Evolutionary conservation across 371 early-diverging fungal genomes (phyloP).

Genomic region (Mortierella sp.): DNA sequence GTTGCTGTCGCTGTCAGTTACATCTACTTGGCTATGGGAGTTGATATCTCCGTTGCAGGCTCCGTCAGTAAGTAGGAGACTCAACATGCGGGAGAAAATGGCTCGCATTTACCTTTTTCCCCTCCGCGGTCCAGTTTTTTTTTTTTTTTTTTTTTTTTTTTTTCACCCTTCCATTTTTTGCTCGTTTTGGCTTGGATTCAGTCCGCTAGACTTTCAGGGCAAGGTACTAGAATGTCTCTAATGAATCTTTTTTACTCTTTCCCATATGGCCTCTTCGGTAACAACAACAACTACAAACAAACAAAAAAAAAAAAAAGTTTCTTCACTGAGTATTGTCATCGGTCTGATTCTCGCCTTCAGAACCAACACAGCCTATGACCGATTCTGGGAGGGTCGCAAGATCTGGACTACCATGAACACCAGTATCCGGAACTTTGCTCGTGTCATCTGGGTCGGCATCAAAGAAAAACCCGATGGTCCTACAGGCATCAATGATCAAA

Average conservation of each 20-base stretch:
- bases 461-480: conserved; percentile 55
- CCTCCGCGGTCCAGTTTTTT: not conserved
- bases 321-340: conserved; percentile 71
- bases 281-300: too few relatives aligned
- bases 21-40: conserved; percentile 22
- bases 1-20: conserved; percentile 47
- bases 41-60: conserved; percentile 34
- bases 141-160: not conserved
- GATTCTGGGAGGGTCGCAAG: conserved; percentile 81
- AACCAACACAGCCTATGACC: conserved; percentile 82
- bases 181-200: not conserved
- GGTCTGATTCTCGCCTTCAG: conserved; percentile 80
- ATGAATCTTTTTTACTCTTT: not conserved
- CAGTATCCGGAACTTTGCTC: conserved; percentile 67
- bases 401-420: conserved; percentile 70
- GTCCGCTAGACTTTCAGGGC: not conserved
- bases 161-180: not conserved
- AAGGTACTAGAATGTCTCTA: not conserved
- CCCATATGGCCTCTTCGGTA: too few relatives aligned
- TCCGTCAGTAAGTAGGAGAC: conserved; percentile 26
- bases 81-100: not conserved
- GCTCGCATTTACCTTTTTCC: too few relatives aligned
- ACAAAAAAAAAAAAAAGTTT: conserved; percentile 55
- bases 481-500: conserved; percentile 65
- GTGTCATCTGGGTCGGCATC: conserved; percentile 74